Conservation (phyloP, 768 basidiomycete species). For the Lactarius evosmus region DNA sequence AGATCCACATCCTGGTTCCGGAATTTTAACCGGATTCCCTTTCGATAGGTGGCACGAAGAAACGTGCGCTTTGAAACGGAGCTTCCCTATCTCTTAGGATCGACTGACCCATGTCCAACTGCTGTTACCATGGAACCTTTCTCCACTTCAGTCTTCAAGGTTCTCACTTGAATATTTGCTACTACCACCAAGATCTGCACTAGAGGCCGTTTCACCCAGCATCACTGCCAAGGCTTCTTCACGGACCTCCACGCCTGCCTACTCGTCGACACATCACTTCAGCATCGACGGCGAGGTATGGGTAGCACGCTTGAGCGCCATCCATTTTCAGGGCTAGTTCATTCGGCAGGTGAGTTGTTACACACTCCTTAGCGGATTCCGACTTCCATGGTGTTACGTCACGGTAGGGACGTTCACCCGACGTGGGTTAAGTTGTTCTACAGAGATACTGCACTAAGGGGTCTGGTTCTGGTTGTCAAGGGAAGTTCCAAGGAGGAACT, state of each 20-base stretch:
- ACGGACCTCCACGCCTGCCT: conserved; percentile 76
- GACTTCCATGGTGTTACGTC: conserved; percentile 87
- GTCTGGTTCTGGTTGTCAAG: too few species aligned
- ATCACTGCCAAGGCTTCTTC: conserved; percentile 77
- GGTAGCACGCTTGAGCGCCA: conserved; percentile 85
- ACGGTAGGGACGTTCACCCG: too few species aligned
- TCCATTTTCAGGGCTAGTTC: conserved; percentile 90
- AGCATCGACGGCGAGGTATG: conserved; percentile 78
- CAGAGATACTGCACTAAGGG: too few species aligned
- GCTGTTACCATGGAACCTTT: conserved; percentile 86
- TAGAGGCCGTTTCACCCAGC: conserved; percentile 72
- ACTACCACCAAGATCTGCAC: conserved; percentile 88
- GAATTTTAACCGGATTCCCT: conserved; percentile 79
- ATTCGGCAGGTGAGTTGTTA: conserved; percentile 90
- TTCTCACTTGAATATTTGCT: conserved; percentile 86
- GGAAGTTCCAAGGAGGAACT: too few species aligned
- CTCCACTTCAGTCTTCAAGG: conserved; percentile 87
- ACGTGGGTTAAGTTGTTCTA: too few species aligned
- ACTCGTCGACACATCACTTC: conserved; percentile 69
- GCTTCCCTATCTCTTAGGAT: too few species aligned
- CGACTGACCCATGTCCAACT: conserved; percentile 85
- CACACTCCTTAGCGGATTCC: conserved; percentile 84
- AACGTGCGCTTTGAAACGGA: conserved; percentile 60
- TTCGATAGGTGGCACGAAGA: conserved; percentile 58
- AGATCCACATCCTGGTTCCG: conserved; percentile 71